Base-by-base conservation (phyloP, 2,329 filamentous ascomycete species). In the Neoascochyta sp. region DNA sequence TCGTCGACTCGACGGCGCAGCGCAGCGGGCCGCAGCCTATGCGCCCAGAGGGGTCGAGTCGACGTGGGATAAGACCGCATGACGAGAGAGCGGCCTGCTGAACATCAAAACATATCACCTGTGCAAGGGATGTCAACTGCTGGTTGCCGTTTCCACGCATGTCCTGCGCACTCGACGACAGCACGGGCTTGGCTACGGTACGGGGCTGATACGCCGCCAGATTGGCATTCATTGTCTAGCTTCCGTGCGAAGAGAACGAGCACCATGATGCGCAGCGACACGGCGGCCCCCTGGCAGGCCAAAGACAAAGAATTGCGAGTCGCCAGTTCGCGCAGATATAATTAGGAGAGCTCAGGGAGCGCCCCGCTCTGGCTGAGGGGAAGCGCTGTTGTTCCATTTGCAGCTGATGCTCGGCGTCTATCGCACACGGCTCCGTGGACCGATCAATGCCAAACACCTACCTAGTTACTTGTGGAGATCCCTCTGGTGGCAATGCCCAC, bases 351-450 rank as follows among this genome's bases (percentile, higher is more conserved):
- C 23, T 27, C 33, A 36, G 15, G 25, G 26, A 29, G 27, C 27
- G 24, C 26, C 22, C 24, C 27, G 24, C 34, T 23, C 41, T 45
- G 46, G 34, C 28, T 39, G 37, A 32, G 30, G 28, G 34, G 52
- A 54, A 54, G 52, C 54, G 56, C 50, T 55, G 49, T 35, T 44
- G 41, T 41, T 52, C 50, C 46, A 45, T 52, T 54, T 54, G 47
- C 48, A 50, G 41, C 28, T 42, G 43, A 41, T 44, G 38, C 42
- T 46, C 54, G 52, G 56, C 56, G 54, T 57, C 52, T 57, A 57
- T 48, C 46, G 45, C 41, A 50, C 47, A 50, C 41, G 50, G 45
- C 42, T 50, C 49, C 47, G 54, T 54, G 53, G 45, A 43, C 52
- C 52, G 40, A 44, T 43, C 43, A 49, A 51, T 46, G 32, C 49